Evolutionary conservation across 441 rosid genomes (phyloP).

Genomic region (Adansonia rubrostipa): DNA sequence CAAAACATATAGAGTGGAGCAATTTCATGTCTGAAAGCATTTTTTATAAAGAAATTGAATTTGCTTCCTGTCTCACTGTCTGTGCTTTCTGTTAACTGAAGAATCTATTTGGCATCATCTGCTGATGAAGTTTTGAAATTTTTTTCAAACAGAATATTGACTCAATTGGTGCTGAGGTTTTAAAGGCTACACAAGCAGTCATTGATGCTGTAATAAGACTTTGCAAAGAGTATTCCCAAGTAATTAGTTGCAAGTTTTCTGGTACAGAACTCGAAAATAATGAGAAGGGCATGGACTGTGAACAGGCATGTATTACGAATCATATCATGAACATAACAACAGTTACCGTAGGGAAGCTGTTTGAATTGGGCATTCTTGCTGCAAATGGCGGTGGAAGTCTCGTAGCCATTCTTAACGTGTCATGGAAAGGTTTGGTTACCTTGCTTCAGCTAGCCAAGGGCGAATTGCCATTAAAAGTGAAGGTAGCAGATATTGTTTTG

Average conservation of each 20-base stretch:
- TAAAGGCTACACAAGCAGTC: conserved; percentile 61
- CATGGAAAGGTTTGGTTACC: conserved; percentile 91
- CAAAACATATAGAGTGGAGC: background rate
- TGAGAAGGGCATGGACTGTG: conserved; percentile 34
- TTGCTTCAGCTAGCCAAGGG: conserved; percentile 81
- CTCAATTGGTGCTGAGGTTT: conserved; percentile 55
- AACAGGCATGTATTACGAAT: conserved; percentile 35
- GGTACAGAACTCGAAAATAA: conserved; percentile 37
- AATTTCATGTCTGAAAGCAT: background rate
- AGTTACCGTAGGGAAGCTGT: conserved; percentile 56
- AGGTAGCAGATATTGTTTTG: conserved; percentile 67
- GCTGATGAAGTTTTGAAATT: conserved; percentile 22
- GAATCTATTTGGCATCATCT: conserved; percentile 18
- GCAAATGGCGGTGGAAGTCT: conserved; percentile 84
- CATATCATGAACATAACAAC: conserved; percentile 51
- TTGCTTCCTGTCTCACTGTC: background rate
- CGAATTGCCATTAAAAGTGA: conserved; percentile 43
- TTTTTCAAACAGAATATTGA: conserved; percentile 53
- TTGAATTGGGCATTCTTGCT: conserved; percentile 75
- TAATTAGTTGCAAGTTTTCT: conserved; percentile 40
- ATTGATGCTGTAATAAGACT: conserved; percentile 61
- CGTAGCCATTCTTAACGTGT: conserved; percentile 82
- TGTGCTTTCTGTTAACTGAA: conserved; percentile 3
- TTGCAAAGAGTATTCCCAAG: conserved; percentile 58
- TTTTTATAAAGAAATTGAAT: conserved; percentile 7